Conservation (phyloP, 139 green algal genomes). For the Chlorella sp. region DNA sequence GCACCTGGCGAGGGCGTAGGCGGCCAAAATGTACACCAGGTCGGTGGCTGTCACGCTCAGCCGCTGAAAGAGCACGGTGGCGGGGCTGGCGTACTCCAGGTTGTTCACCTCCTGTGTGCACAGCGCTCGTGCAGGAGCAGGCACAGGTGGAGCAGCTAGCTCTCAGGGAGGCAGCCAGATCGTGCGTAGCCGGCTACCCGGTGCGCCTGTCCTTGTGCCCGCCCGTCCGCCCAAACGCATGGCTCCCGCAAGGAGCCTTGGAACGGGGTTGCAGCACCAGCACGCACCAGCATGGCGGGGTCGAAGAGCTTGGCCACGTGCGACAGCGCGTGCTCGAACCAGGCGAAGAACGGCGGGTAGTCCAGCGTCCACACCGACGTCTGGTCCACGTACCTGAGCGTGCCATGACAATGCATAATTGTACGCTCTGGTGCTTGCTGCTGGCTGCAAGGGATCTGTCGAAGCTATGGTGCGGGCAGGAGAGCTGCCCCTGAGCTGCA, state of each 20-base stretch:
- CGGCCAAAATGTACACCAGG: conserved; percentile 34
- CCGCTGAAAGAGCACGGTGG: conserved; percentile 74
- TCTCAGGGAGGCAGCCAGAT: too few species aligned
- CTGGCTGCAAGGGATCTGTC: too few species aligned
- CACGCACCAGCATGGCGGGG: conserved; percentile 75
- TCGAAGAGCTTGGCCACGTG: conserved; percentile 61
- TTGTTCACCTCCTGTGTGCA: conserved; percentile 41
- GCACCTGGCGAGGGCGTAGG: background rate
- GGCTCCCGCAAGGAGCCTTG: too few species aligned
- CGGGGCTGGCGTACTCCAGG: conserved; percentile 57
- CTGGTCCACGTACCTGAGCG: conserved; percentile 72
- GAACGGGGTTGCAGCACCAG: too few species aligned
- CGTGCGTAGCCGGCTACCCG: too few species aligned
- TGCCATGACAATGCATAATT: background rate
- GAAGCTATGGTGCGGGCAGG: too few species aligned
- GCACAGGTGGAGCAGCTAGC: too few species aligned
- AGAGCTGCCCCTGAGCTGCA: too few species aligned
- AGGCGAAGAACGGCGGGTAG: conserved; percentile 96
- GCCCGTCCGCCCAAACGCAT: too few species aligned
- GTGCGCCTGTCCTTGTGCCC: too few species aligned
- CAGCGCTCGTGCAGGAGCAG: too few species aligned
- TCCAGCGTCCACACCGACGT: conserved; percentile 94
- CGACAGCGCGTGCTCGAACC: conserved; percentile 77
- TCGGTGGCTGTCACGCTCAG: conserved; percentile 64
- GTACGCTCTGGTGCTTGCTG: too few species aligned